A percentile compares a stretch with the other conserved stretches of the same genome.
Conservation (phyloP, 768 basidiomycete genomes). For the Plicaturopsis crispa region DNA sequence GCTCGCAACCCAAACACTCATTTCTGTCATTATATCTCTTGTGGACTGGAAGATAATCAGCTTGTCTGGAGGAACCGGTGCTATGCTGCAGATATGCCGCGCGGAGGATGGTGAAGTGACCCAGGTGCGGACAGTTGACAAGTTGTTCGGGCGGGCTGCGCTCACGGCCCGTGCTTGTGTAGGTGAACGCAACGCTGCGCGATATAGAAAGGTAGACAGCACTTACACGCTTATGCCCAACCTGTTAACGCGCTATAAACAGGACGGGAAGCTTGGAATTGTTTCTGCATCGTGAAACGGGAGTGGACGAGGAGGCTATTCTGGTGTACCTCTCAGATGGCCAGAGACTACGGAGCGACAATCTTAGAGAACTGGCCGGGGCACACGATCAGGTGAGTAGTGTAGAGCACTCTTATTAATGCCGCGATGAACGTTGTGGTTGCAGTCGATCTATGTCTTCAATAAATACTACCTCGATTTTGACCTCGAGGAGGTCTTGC, state of each 20-base stretch:
- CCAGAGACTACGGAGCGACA: conserved; percentile 58
- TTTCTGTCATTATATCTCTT: too few relatives aligned
- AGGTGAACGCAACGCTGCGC: conserved; percentile 59
- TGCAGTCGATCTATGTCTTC: conserved; percentile 70
- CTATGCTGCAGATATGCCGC: conserved; percentile 31
- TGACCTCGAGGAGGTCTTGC: conserved; percentile 57
- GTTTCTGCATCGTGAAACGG: conserved; percentile 66
- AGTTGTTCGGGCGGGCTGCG: neutral
- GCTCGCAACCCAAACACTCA: too few relatives aligned
- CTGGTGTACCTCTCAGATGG: conserved; percentile 80
- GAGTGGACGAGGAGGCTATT: conserved; percentile 59
- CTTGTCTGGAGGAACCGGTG: too few relatives aligned
- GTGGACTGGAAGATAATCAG: too few relatives aligned
- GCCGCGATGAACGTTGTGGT: conserved; percentile 1
- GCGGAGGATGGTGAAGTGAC: conserved; percentile 33
- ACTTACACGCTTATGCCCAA: neutral
- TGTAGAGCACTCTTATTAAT: conserved; percentile 1
- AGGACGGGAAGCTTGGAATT: conserved; percentile 64
- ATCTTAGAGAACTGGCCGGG: conserved; percentile 70
- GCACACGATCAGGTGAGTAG: conserved; percentile 62
- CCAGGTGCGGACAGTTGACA: conserved; percentile 15
- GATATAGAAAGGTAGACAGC: conserved; percentile 67
- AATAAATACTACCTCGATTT: conserved; percentile 76
- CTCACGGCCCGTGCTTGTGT: neutral
- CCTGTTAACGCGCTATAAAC: conserved; percentile 4